Evolutionary conservation across 768 basidiomycete species (phyloP), one percentile per base, ranked within the genome.

Genomic region (Asterophora lycoperdoides): DNA sequence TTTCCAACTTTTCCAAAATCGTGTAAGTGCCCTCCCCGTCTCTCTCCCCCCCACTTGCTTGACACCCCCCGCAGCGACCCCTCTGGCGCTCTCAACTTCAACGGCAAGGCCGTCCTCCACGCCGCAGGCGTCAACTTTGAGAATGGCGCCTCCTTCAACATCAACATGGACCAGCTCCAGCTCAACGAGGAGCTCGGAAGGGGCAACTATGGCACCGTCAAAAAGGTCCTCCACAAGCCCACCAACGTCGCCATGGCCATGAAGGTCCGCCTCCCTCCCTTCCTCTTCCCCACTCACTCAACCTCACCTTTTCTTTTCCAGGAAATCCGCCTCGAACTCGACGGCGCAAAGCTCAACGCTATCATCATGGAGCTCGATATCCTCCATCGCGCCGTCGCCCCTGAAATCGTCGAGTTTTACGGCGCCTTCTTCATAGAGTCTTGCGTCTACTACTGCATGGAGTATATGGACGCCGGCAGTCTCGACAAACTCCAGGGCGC

Each of bases 371-470:
- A 99, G 63, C 87, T 99, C 46, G 95, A 99, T 63, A 88, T 99
- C 56, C 81, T 99, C 6, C 96, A 99, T 67, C 89, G 93, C 15
- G 94, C 94, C 3, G 78, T 86, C 37, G 84, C 88, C 8, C 89
- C 88, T 2, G 84, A 90, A 61, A 98, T 98, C 56, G 91, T 99
- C 60, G 96, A 98, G 53, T 99, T 99, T 59, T 98, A 95, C 64
- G 96, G 96, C 37, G 96, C 96, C 4, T 99, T 99, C 74, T 97
- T 96, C 68, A 93, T 96, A 68, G 96, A 99, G 64, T 91, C 91
- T n/a, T 99, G 95, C 66, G 96, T 99, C 18, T 97, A 99, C 70
- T 97, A 96, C 66, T 98, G 94, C 69, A 98, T 98, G 94, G 96
- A 99, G 73, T 91, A 86, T 70, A 99, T 99, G 96, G 95, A 99